Base-by-base conservation (phyloP, 2,329 filamentous ascomycete genomes). In the Nothopassalora personata region DNA sequence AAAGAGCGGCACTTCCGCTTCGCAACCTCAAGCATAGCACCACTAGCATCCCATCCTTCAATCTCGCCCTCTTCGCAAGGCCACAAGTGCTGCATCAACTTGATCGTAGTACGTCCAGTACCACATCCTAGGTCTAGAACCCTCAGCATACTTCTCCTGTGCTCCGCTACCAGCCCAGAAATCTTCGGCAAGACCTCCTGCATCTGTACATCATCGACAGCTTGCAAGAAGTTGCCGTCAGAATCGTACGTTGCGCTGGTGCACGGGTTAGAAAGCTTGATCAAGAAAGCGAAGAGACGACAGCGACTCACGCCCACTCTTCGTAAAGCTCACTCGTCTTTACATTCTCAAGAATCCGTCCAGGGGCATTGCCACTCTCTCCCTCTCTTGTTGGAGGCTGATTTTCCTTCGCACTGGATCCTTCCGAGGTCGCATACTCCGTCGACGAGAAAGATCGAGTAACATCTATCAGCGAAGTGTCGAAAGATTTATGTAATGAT, bases 211-310 rank as follows among this genome's bases (percentile, higher is more conserved):
- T 83, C 81, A 68, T 89, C 86, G 18, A 87, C 77, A 1, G 80
- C 78, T 73, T 88, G 85, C 0, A 89, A 77, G 69, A 87, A 85
- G 68, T 88, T 88, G 33, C 82, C 82, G 63, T 88, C 85, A 33
- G 77, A 82, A 71, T 88, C 85, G 73, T 88, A 88, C 47, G 85
- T 75, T 60, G 76, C 64, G 7, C 54, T 57, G 47, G 23, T 23
- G 23, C 23, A 23, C 23, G 1, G 2, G 23, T 23, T 23, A 23
- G 3, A 23, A 23, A 23, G 23, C 23, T 23, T 23, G 23, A 23
- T 23, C 23, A 23, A 23, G 23, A 23, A 23, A 23, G 23, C 23
- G 23, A 23, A 23, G 1, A 23, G 23, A 23, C 23, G 23, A 23
- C 23, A 23, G 23, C 23, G 4, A 57, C 54, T 39, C 33, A 58